These are phyloP conservation scores for Gardenia jasminoides DNA, from an alignment of 257 asterid genomes.

Conservation along the genomic window DNA sequence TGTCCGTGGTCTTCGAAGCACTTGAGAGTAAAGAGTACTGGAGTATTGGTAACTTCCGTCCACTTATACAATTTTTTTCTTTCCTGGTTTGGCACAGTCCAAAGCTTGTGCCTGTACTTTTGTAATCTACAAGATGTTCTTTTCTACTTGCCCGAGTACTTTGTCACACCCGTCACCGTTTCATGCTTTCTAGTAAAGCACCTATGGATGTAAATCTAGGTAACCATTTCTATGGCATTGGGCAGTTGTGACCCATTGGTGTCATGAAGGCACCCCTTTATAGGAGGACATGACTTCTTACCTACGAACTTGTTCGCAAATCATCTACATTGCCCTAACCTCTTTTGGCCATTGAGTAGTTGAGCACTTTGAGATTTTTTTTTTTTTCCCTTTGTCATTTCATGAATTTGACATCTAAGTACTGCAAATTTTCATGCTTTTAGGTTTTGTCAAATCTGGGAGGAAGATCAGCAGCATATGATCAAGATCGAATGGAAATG, in stretches of 20 bases:
- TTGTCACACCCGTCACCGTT: background rate
- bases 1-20: slow-evolving; percentile 57
- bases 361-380: background rate
- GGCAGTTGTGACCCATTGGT: background rate
- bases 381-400: background rate
- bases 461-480: slow-evolving; percentile 1
- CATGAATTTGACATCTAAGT: background rate
- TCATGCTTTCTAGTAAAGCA: background rate
- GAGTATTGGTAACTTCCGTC: background rate
- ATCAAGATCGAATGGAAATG: background rate
- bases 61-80: background rate
- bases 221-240: background rate
- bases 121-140: background rate
- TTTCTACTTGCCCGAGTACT: background rate
- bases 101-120: background rate
- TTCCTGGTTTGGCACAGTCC: background rate
- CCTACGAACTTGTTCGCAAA: no score
- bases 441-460: background rate
- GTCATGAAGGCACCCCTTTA: background rate
- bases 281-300: no score
- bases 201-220: background rate
- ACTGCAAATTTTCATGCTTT: background rate
- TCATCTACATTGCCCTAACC: background rate
- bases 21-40: slow-evolving; percentile 31
- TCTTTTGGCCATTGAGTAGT: background rate